Percentiles rank a stretch among this genome's conserved stretches.
Evolutionary conservation across 2,329 filamentous ascomycete species (phyloP).

Genomic region (Pseudocercospora vitis): DNA sequence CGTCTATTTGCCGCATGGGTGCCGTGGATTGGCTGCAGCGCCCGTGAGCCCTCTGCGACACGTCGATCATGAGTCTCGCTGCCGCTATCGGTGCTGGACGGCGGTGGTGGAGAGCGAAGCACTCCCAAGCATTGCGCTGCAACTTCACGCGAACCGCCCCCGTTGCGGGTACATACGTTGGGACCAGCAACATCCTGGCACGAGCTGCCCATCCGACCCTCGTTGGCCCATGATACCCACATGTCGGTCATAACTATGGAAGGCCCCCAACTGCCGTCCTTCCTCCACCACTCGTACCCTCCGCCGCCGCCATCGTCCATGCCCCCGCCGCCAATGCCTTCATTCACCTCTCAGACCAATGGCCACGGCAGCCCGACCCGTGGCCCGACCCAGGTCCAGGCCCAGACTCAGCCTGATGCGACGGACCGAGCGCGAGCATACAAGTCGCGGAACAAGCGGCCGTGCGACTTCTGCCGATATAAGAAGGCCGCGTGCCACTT

Average conservation of each 20-base stretch:
- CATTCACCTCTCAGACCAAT: constrained; percentile 18
- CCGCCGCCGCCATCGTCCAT: constrained; percentile 17
- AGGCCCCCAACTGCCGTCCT: neutral
- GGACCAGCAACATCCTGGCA: constrained; percentile 6
- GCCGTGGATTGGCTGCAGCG: constrained; percentile 2
- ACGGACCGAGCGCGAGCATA: constrained; percentile 38
- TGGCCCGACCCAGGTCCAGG: neutral
- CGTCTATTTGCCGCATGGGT: constrained; percentile 11
- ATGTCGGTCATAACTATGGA: constrained; percentile 7
- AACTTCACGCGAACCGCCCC: constrained; percentile 11
- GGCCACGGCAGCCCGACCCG: constrained; percentile 16
- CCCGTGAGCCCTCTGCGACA: constrained; percentile 3
- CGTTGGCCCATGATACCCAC: constrained; percentile 4
- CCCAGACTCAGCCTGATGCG: constrained; percentile 7
- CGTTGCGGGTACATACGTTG: constrained; percentile 1
- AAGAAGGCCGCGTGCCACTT: constrained; percentile 50
- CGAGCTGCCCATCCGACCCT: neutral
- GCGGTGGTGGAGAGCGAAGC: constrained; percentile 13
- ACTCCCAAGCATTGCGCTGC: constrained; percentile 12
- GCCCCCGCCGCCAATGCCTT: constrained; percentile 24
- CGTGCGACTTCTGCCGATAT: constrained; percentile 50
- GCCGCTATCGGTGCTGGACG: constrained; percentile 16
- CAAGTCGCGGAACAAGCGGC: constrained; percentile 43
- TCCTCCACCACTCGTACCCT: constrained; percentile 9
- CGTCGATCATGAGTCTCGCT: constrained; percentile 15